phyloP scores from a whole-genome alignment of 768 basidiomycete species.

The Calocybe indica region DNA sequence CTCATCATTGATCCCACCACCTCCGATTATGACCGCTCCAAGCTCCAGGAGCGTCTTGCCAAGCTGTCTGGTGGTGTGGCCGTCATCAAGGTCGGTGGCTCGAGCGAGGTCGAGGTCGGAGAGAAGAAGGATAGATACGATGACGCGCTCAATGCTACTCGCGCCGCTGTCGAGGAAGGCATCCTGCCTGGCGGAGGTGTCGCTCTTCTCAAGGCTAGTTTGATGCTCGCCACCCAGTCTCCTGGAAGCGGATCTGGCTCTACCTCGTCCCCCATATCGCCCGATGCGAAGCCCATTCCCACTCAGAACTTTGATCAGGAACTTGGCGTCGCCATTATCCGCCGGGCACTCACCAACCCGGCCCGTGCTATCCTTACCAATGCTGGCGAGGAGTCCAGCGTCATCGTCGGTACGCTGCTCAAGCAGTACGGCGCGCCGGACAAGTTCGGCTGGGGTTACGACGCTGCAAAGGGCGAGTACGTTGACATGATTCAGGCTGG shows the following conservation, averaged over 20 bases:
- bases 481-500: constrained; percentile 92
- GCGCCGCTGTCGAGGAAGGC: constrained; percentile 97
- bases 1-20: constrained; percentile 80
- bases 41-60: constrained; percentile 94
- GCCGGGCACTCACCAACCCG: constrained; percentile 78
- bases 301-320: constrained; percentile 96
- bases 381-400: constrained; percentile 90
- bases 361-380: constrained; percentile 87
- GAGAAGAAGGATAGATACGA: constrained; percentile 99
- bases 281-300: constrained; percentile 61
- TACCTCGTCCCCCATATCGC: constrained; percentile 40
- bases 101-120: constrained; percentile 91
- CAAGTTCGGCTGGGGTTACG: constrained; percentile 85
- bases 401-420: constrained; percentile 86
- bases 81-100: constrained; percentile 96
- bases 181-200: constrained; percentile 97
- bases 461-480: constrained; percentile 88
- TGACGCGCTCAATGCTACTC: constrained; percentile 95
- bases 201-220: constrained; percentile 82
- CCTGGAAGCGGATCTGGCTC: constrained; percentile 40
- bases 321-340: constrained; percentile 91
- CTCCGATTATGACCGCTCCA: constrained; percentile 88
- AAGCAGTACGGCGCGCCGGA: constrained; percentile 62
- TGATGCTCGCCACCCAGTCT: constrained; percentile 56
- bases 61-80: constrained; percentile 96